These are phyloP conservation scores for Yamadazyma sp. DNA, from an alignment of 805 yeast genomes.

Conservation along the genomic window DNA sequence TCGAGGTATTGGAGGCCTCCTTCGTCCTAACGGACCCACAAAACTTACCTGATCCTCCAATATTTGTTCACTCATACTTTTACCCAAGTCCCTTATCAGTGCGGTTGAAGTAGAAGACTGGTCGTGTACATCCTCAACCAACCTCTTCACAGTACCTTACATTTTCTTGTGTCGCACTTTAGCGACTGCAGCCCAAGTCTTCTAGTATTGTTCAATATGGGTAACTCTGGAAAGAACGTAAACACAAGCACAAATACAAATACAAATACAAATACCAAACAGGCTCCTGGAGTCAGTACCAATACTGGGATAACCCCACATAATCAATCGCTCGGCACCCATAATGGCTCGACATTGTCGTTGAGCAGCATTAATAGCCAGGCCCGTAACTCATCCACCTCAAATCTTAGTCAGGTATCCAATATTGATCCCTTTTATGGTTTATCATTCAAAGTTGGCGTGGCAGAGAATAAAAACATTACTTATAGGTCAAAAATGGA, in stretches of 20 bases:
- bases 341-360: slow-evolving; percentile 14
- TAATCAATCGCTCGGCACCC: slow-evolving; percentile 1
- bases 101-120: neutral
- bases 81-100: neutral
- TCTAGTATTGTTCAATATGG: too few species aligned
- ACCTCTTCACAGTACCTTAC: neutral
- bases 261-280: too few species aligned
- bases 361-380: slow-evolving; percentile 11
- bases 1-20: too few species aligned
- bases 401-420: slow-evolving; percentile 13
- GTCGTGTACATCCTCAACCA: neutral
- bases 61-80: neutral
- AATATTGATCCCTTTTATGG: slow-evolving; percentile 49
- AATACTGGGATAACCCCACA: too few species aligned
- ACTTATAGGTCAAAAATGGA: slow-evolving; percentile 89
- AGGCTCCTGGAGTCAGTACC: too few species aligned
- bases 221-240: too few species aligned
- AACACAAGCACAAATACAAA: too few species aligned
- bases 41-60: too few species aligned
- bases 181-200: slow-evolving; percentile 3
- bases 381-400: slow-evolving; percentile 16
- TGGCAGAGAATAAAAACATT: slow-evolving; percentile 83
- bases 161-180: neutral
- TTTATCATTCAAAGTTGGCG: slow-evolving; percentile 80
- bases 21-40: neutral